Conservation (phyloP, 2,329 filamentous ascomycete species). For the Conoideocrella luteorostrata region DNA sequence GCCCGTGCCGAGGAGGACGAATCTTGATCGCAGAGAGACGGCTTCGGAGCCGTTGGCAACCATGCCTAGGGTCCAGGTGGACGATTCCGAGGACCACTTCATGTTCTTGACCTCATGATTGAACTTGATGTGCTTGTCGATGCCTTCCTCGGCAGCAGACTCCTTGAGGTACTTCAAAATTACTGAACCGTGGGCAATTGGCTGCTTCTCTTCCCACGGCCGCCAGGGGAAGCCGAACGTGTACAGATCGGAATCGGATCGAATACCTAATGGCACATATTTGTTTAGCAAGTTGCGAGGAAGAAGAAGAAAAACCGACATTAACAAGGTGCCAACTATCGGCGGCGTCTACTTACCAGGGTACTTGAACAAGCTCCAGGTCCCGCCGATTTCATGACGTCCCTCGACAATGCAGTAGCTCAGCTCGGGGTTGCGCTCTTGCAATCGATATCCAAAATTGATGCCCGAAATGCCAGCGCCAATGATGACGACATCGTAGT, state of each 20-base stretch:
- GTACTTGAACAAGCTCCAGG: conserved; percentile 69
- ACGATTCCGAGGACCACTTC: conserved; percentile 46
- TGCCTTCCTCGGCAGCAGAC: conserved; percentile 36
- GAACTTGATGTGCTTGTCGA: conserved; percentile 38
- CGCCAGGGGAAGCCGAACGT: conserved; percentile 61
- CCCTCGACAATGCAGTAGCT: conserved; percentile 60
- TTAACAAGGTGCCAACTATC: background rate
- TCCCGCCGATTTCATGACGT: conserved; percentile 59
- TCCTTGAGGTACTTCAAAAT: conserved; percentile 46
- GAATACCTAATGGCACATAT: conserved; percentile 37
- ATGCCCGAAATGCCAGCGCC: conserved; percentile 67
- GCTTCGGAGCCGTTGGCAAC: conserved; percentile 17
- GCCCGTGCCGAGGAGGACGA: conserved; percentile 44
- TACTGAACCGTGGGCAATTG: conserved; percentile 41
- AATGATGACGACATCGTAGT: conserved; percentile 52
- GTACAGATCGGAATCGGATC: conserved; percentile 53
- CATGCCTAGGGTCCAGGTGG: conserved; percentile 46
- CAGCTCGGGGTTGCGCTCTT: conserved; percentile 45
- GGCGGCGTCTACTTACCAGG: conserved; percentile 33
- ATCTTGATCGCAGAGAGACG: conserved; percentile 34
- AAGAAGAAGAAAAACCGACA: background rate
- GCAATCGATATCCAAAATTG: conserved; percentile 61
- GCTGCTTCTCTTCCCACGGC: conserved; percentile 52
- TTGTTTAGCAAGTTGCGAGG: background rate
- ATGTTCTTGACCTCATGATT: conserved; percentile 37